Conservation (phyloP, 495 filamentous ascomycete genomes). For the Daldinia grandis region DNA sequence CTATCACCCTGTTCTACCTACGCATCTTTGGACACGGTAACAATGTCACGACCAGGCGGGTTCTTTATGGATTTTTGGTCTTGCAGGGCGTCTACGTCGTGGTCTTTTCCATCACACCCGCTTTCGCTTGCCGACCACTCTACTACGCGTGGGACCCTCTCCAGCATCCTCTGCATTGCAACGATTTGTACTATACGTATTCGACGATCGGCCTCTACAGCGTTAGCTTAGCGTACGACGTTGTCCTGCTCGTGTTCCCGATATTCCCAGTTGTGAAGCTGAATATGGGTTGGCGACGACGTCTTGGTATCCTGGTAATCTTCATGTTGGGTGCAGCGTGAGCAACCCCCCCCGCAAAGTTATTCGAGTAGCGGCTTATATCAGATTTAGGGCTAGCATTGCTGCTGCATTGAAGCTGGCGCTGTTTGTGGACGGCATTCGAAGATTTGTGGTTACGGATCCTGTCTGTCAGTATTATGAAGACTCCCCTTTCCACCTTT, state of each 20-base stretch:
- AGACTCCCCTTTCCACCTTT: not conserved
- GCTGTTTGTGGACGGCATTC: not conserved
- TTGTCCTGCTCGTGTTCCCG: constrained; percentile 41
- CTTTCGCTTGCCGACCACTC: not conserved
- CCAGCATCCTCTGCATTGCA: not conserved
- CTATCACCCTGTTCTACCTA: constrained; percentile 39
- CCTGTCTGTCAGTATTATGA: not conserved
- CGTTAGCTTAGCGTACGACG: constrained; percentile 40
- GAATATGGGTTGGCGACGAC: constrained; percentile 23
- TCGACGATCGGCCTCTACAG: constrained; percentile 26
- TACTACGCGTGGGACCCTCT: constrained; percentile 1
- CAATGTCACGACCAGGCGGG: not conserved
- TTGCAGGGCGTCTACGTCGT: constrained; percentile 35
- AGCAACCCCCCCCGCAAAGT: not conserved
- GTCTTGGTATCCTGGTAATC: constrained; percentile 18
- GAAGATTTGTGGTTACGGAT: not conserved
- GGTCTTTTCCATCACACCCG: constrained; percentile 31
- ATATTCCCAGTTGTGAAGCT: constrained; percentile 35
- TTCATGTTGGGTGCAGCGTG: constrained; percentile 44
- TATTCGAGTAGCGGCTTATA: not conserved
- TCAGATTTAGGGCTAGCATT: not conserved
- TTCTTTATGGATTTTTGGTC: constrained; percentile 19
- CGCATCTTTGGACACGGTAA: constrained; percentile 29
- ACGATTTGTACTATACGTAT: constrained; percentile 2
- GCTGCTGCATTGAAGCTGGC: constrained; percentile 2